Base-by-base conservation (phyloP, 176 grass and related monocot genomes). In the Melocanna baccifera region DNA sequence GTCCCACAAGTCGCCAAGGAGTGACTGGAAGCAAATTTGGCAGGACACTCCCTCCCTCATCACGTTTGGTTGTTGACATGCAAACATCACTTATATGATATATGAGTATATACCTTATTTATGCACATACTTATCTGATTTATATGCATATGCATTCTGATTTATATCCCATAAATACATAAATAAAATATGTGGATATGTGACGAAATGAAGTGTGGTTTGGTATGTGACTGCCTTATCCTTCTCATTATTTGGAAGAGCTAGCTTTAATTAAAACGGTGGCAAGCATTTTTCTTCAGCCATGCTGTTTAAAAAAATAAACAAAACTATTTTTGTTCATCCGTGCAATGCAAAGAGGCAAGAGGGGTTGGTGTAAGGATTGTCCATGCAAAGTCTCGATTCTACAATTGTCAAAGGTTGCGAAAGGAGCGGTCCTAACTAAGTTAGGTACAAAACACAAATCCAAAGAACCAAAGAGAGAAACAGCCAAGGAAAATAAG, bases 361-460 rank as follows among this genome's bases (percentile, higher is more conserved):
- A 80, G 28, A 74, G 12, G 81, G 62, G n/a, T 88, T 53, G 57
- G 73, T 78, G 65, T 42, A 65, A 69, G 1, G 62, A 30, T 80
- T 42, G 62, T 48, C 67, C 10, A 75, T 65, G 82, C 50, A 19
- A 81, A 81, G 52, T 81, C 42, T 6, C 18, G 41, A 68, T 75
- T 62, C 23, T 48, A 74, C 46, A 62, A 1, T 2, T 64, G 70
- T 76, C 70, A 85, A 89, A 76, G 55, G 63, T 43, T 69, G 77
- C 77, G 6, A 75, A 62, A n/a, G 20, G 61, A 79, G 13, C 25
- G 25, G 7, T 51, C 62, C 77, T 76, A 85, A 62, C 70, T 62
- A 62, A 76, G 63, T 89, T 89, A 70, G 77, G 83, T 70, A 63
- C 30, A 85, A 76, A 61, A 30, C 74, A 65, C 50, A 51, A 83